Conservation (phyloP, 78 protist species). For the Dictyostelium firmibasis region DNA sequence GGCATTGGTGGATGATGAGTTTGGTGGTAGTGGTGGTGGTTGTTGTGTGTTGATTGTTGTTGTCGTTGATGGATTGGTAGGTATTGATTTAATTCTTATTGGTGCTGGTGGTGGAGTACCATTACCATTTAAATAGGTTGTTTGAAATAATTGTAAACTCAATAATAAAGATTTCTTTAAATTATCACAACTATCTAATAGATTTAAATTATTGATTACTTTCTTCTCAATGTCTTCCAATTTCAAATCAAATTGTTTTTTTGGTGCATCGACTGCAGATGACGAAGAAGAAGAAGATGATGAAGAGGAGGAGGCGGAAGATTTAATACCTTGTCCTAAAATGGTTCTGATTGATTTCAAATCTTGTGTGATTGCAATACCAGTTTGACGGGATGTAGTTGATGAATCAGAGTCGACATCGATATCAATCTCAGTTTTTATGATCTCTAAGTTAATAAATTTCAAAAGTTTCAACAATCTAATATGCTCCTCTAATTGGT, state of each 20-base stretch:
- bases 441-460: conserved; percentile 15
- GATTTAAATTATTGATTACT: conserved; percentile 14
- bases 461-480: conserved; percentile 2
- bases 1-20: neutral
- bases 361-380: conserved; percentile 53
- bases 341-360: conserved; percentile 9
- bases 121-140: neutral
- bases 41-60: neutral
- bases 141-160: conserved; percentile 14
- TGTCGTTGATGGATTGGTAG: neutral
- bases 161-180: conserved; percentile 25
- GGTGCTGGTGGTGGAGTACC: conserved; percentile 12
- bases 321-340: neutral
- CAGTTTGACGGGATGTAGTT: conserved; percentile 40
- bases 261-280: neutral
- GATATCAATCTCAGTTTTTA: conserved; percentile 42
- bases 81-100: neutral
- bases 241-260: conserved; percentile 46
- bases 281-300: neutral
- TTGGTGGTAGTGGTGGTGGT: conserved; percentile 17
- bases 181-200: conserved; percentile 39
- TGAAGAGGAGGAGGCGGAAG: neutral
- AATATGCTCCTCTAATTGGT: conserved; percentile 1
- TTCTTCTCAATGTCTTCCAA: conserved; percentile 62
- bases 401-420: conserved; percentile 42